These are phyloP conservation scores for Lachancea quebecensis DNA, from an alignment of 805 yeast genomes.

Conservation along the genomic window DNA sequence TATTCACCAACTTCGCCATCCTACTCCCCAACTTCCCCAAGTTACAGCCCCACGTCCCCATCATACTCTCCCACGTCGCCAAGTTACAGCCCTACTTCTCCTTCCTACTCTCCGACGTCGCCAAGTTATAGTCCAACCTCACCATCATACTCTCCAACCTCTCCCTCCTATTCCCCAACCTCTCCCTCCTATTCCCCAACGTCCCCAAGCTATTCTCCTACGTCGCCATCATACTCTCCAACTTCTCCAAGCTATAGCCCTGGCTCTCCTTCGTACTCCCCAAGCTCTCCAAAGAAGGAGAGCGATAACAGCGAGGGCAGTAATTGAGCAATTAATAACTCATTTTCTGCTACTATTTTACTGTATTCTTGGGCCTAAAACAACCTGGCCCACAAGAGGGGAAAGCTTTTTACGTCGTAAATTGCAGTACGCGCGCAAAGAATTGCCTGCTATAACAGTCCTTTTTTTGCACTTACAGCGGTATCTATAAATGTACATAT, in stretches of 20 bases:
- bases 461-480: no score
- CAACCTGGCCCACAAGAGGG: no score
- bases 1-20: constrained; percentile 48
- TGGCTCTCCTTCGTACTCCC: constrained; percentile 60
- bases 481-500: constrained; percentile 4
- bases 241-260: constrained; percentile 59
- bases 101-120: constrained; percentile 66
- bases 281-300: constrained; percentile 47
- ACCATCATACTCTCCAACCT: constrained; percentile 49
- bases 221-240: constrained; percentile 59
- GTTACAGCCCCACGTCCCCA: constrained; percentile 51
- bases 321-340: neutral
- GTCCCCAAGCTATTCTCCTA: constrained; percentile 34
- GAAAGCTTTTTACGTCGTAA: no score
- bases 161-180: constrained; percentile 55
- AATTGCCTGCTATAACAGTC: no score
- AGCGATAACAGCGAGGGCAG: neutral
- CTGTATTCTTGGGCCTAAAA: no score
- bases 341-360: no score
- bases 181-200: constrained; percentile 69
- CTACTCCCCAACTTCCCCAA: constrained; percentile 60
- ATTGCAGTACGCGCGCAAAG: no score
- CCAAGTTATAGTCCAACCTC: constrained; percentile 77
- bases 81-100: constrained; percentile 66
- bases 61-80: constrained; percentile 70